Conservation (phyloP, 23 red algal genomes). For the Gracilaria vermiculophylla region DNA sequence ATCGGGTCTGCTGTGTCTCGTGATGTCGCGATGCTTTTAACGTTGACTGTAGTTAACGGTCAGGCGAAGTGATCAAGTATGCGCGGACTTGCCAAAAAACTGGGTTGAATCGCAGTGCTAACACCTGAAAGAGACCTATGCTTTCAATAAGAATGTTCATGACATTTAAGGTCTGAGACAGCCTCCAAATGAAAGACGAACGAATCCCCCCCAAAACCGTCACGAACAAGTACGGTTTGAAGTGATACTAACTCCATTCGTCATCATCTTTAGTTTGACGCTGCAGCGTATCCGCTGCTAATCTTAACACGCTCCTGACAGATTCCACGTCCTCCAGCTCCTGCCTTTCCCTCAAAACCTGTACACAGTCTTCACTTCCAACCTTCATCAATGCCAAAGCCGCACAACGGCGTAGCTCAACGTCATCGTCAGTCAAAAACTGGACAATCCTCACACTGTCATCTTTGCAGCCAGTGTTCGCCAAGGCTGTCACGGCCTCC, state of each 20-base stretch:
- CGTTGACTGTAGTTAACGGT: too few relatives aligned
- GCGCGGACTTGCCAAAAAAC: too few relatives aligned
- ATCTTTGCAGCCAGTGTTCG: constrained; percentile 48
- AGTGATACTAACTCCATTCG: constrained; percentile 21
- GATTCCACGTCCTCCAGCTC: constrained; percentile 21
- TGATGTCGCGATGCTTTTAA: too few relatives aligned
- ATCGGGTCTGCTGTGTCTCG: too few relatives aligned
- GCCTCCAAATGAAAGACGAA: too few relatives aligned
- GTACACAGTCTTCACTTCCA: neutral
- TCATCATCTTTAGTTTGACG: neutral
- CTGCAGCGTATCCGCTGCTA: constrained; percentile 44
- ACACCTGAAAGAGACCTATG: too few relatives aligned
- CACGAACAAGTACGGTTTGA: too few relatives aligned
- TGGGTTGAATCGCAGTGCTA: too few relatives aligned
- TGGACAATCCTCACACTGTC: constrained; percentile 24
- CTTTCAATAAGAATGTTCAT: too few relatives aligned
- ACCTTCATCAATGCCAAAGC: constrained; percentile 71
- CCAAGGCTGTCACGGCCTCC: constrained; percentile 67
- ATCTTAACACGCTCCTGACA: constrained; percentile 39
- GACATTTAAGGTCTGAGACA: neutral
- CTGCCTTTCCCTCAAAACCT: neutral
- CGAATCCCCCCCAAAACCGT: too few relatives aligned
- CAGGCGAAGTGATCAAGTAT: too few relatives aligned
- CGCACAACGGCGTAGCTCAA: constrained; percentile 42
- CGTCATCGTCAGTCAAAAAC: constrained; percentile 44